A percentile compares a stretch with the other conserved stretches of the same genome.
Evolutionary conservation across 306 rosid genomes (phyloP).

Genomic region (Begonia loranthoides): DNA sequence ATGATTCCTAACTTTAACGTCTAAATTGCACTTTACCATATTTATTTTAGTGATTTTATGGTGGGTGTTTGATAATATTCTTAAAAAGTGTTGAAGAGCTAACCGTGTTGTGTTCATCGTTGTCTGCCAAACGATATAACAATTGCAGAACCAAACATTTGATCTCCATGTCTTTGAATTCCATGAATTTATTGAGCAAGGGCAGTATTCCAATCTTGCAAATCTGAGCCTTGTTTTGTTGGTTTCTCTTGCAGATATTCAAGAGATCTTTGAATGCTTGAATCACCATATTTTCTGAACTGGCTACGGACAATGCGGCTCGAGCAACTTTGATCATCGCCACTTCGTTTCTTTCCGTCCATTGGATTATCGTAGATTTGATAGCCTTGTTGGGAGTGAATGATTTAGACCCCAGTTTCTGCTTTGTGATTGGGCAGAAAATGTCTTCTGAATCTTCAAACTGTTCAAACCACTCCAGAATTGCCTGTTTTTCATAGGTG

Average conservation of each 20-base stretch:
- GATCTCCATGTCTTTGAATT: constrained; percentile 22
- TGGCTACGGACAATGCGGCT: constrained; percentile 28
- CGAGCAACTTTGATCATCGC: constrained; percentile 23
- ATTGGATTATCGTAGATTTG: constrained; percentile 24
- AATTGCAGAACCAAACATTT: constrained; percentile 18
- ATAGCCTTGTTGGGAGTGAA: constrained; percentile 25
- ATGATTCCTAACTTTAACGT: no score
- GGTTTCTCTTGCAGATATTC: constrained; percentile 17
- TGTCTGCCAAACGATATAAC: constrained; percentile 17
- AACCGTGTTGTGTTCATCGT: constrained; percentile 26
- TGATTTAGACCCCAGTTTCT: constrained; percentile 17
- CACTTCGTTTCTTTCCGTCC: constrained; percentile 36
- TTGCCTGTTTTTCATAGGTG: constrained; percentile 30
- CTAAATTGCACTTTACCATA: no score
- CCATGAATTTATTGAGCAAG: constrained; percentile 15
- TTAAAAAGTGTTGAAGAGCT: no score
- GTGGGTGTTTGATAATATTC: no score
- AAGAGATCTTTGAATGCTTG: constrained; percentile 30
- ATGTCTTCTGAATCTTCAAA: constrained; percentile 10
- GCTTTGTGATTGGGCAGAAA: constrained; percentile 22
- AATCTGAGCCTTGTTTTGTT: constrained; percentile 11
- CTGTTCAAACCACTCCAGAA: constrained; percentile 24
- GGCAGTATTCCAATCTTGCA: constrained; percentile 23
- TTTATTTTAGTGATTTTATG: no score
- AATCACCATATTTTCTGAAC: constrained; percentile 33